Evolutionary conservation across 371 early-diverging fungal species (phyloP), one percentile per base, ranked within the genome.

Genomic region (Parasitella parasitica): DNA sequence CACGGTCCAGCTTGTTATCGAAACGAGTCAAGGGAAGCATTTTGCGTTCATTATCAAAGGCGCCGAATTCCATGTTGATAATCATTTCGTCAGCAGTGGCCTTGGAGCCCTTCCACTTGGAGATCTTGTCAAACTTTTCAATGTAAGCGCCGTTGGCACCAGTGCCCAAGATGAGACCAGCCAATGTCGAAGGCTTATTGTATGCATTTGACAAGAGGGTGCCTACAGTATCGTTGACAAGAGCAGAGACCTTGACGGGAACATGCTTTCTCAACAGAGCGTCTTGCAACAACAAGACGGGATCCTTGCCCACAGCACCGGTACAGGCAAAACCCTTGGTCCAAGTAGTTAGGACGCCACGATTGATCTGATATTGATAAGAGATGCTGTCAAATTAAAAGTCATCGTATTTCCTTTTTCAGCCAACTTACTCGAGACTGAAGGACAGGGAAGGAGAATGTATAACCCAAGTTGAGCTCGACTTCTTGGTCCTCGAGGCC

Each of bases 141-240:
- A 94, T 90, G 76, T 97, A 98, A 5, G 97, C 95, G 24, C 94
- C 96, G 64, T 98, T 98, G 49, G 95, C 87, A 37, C 99, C 99
- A 12, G 99, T 98, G 60, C 99, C 99, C 12, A 97, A 81, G 64
- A 96, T 96, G 16, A 95, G 89, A 63, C 96, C 97, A 69, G 94
- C 84, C 65, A 85, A 71, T 28, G 96, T 95, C 34, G 83, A 82
- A 7, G 95, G 92, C 52, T 89, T 75, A 50, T 77, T 69, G 84
- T 95, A 97, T 0, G 94, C 93, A 57, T 95, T 89, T 46, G 95
- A 88, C 24, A 96, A 76, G 16, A 96, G 78, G 0, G 97, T 96
- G 24, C 97, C 97, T 6, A 96, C 97, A 0, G 99, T 96, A 77
- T 98, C 98, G 73, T 98, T 98, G 60, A 98, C 90, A 22, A 97